Conservation (phyloP, 306 rosid species). For the Sesbania bispinosa region DNA sequence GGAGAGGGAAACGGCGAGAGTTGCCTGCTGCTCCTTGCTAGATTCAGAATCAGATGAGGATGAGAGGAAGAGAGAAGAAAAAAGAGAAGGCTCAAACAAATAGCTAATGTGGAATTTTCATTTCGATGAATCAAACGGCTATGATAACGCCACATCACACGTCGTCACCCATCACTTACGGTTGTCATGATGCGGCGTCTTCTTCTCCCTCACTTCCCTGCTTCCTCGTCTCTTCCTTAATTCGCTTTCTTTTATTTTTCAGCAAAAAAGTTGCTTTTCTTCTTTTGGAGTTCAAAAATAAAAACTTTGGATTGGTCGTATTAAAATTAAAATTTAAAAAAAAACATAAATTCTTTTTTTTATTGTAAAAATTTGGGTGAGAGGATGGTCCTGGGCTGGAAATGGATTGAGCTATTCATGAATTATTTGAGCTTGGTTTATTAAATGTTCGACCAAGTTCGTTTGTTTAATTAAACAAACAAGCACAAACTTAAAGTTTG, state of each 20-base stretch:
- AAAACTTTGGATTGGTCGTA: too few relatives aligned
- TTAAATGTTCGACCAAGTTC: too few relatives aligned
- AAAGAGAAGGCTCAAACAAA: background rate
- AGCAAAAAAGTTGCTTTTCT: too few relatives aligned
- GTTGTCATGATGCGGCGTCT: background rate
- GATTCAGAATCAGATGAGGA: constrained; percentile 27
- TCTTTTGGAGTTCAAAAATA: too few relatives aligned
- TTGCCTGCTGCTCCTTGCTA: background rate
- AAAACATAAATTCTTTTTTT: too few relatives aligned
- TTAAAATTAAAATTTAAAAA: too few relatives aligned
- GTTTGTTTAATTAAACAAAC: too few relatives aligned
- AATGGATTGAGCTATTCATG: too few relatives aligned
- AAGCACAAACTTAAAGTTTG: too few relatives aligned
- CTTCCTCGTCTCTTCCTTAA: background rate
- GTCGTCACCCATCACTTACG: background rate
- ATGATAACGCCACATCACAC: constrained; percentile 11
- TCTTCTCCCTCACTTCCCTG: background rate
- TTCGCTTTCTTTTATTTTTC: background rate
- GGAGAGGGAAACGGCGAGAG: constrained; percentile 17
- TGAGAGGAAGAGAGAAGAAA: background rate
- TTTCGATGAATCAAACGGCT: constrained; percentile 12
- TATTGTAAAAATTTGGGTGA: too few relatives aligned
- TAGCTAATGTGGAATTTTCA: background rate
- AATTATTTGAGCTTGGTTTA: too few relatives aligned
- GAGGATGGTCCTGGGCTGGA: too few relatives aligned